Base-by-base conservation (phyloP, 352 stramenopile species). In the Aphanomyces euteiches region DNA sequence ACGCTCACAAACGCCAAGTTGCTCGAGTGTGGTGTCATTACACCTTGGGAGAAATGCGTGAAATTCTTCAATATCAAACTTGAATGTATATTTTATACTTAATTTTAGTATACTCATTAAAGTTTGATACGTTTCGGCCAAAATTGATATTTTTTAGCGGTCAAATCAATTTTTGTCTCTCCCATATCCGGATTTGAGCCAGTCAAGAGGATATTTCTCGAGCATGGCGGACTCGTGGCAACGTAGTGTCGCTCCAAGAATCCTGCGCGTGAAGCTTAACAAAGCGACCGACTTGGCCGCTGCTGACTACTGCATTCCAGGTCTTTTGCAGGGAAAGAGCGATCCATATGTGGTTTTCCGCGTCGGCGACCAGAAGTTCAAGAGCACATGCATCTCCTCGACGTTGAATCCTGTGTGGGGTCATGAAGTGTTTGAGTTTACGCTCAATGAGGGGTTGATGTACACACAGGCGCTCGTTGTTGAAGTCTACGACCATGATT, bases 351-450 rank as follows among this genome's bases (percentile, higher is more conserved):
- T 93, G 41, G 77, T 75, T 5, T 73, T 93, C 56, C 70, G 83
- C 66, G 53, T 93, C 36, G 79, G 80, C 21, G 74, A 79, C 41
- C 75, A 88, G 66, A 74, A 74, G 38, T 67, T 86, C 58, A 76
- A 80, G 65, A 88, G 78, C 50, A 81, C 82, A 15, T 82, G 74
- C 45, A 79, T 85, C 66, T 78, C 72, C 57, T 77, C 77, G 28
- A 66, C 60, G 41, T 73, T 93, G 21, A 79, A 91, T 45, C 85
- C 85, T 4, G 82, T 83, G 59, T 93, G 85, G 85, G 77, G 84
- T n/a, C 76, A 82, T 7, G 82, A 93, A 74, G 80, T 74, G 21
- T 91, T 90, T 67, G 83, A 89, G 72, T 91, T 93, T 58, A 77
- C 85, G 10, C 71, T 91, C 43, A 41, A 72, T 3, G 77, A 91